Evolutionary conservation across 2,329 filamentous ascomycete genomes (phyloP), one percentile per base, ranked within the genome.

Genomic region (Neoscytalidium dimidiatum): DNA sequence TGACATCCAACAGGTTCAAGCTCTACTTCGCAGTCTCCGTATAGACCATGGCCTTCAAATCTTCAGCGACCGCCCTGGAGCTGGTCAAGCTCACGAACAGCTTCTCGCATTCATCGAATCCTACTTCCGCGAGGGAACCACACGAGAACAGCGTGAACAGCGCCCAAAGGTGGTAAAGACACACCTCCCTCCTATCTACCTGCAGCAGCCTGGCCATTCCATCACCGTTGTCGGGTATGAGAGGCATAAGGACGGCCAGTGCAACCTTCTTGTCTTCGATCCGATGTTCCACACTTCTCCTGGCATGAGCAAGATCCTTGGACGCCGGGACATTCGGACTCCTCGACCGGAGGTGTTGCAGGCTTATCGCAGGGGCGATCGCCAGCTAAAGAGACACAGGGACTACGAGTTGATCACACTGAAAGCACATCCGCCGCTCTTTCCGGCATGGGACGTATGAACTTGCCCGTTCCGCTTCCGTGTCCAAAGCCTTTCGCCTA

Each of bases 191-290:
- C 94, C 95, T 0, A 89, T 98, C 44, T 98, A 97, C 77, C 88
- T 97, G 67, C 94, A 98, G 74, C 92, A 95, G 70, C 87, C 88
- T 84, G 92, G 93, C 2, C 94, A 98, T 75, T 97, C 94, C 1
- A 83, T 97, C 81, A 96, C 92, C 0, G 92, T 98, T 60, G 83
- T 98, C 63, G 94, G 94, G 0, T 83, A 96, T 28, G 93, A 97
- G 77, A 86, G 85, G 68, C 85, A 84, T 29, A 81, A 78, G 35
- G 84, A 90, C 66, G 90, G 91, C 28, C 80, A 82, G 19, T 80
- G 83, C 60, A 90, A 91, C 69, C 80, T 98, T 19, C 81, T 98
- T 0, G 91, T 97, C 13, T 96, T 97, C 74, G 94, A 98, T 74
- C 93, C 94, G 1, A 90, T 91, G 79, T 92, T 92, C 75, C 88